Evolutionary conservation across 345 rosid genomes (phyloP).

Genomic region (Nasturtium officinale): DNA sequence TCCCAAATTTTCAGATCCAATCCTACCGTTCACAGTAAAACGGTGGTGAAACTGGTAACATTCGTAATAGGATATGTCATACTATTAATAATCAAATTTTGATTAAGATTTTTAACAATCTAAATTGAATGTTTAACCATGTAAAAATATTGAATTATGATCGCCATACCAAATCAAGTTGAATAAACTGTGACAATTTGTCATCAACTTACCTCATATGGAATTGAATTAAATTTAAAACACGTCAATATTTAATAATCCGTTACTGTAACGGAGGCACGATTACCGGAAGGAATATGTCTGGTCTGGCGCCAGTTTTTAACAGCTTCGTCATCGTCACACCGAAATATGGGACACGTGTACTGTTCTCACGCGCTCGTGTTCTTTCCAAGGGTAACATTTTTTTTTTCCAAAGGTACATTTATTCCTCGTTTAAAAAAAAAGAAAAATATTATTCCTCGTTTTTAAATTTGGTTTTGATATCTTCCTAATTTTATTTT

Average conservation of each 20-base stretch:
- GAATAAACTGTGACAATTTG: constrained; percentile 6
- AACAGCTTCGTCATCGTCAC: constrained; percentile 25
- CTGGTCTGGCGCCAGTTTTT: constrained; percentile 29
- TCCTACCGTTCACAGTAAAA: too few species aligned
- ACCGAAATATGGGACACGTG: constrained; percentile 39
- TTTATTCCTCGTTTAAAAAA: too few species aligned
- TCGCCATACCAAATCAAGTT: constrained; percentile 11
- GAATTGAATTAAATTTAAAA: background rate
- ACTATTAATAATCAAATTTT: background rate
- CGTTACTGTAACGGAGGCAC: constrained; percentile 42
- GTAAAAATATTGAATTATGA: background rate
- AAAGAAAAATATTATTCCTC: too few species aligned
- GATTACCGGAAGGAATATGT: constrained; percentile 14
- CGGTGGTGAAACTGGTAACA: background rate
- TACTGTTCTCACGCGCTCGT: constrained; percentile 36
- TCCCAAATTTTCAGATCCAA: too few species aligned
- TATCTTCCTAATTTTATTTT: background rate
- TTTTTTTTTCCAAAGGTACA: too few species aligned
- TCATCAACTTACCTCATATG: constrained; percentile 26
- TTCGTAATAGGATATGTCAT: background rate
- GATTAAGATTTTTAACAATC: background rate
- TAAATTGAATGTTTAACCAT: background rate
- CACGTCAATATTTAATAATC: background rate
- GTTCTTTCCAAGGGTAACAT: constrained; percentile 33
- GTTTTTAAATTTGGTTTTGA: constrained; percentile 17